These are phyloP conservation scores for Phylloporus sp. DNA, from an alignment of 768 basidiomycete species.

Conservation along the genomic window DNA sequence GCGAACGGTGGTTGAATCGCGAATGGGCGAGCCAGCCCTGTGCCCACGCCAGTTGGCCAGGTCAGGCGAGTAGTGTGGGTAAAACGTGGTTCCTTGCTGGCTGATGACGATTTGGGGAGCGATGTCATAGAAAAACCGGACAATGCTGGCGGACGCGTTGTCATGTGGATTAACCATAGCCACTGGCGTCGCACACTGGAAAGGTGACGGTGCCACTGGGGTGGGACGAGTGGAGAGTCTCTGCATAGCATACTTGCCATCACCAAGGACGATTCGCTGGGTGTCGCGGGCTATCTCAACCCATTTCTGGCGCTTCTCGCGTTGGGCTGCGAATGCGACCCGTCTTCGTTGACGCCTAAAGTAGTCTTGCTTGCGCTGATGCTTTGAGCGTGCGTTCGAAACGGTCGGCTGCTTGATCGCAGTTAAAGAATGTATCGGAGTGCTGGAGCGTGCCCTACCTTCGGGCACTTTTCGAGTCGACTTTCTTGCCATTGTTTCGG, in stretches of 20 bases:
- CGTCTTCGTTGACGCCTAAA: slow-evolving; percentile 16
- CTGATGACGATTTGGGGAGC: slow-evolving; percentile 33
- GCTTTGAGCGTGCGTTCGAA: slow-evolving; percentile 12
- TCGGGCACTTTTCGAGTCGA: slow-evolving; percentile 17
- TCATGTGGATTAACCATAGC: slow-evolving; percentile 4
- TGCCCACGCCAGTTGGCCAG: slow-evolving; percentile 34
- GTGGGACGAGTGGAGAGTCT: slow-evolving; percentile 7
- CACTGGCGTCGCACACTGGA: slow-evolving; percentile 12
- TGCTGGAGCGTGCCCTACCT: slow-evolving; percentile 28
- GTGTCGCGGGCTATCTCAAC: slow-evolving; percentile 34
- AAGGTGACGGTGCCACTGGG: slow-evolving; percentile 12
- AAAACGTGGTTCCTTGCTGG: slow-evolving; percentile 36
- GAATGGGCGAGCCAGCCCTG: slow-evolving; percentile 3
- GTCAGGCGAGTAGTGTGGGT: slow-evolving; percentile 34
- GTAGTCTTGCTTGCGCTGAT: slow-evolving; percentile 22
- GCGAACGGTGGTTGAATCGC: slow-evolving; percentile 20
- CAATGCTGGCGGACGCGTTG: background rate
- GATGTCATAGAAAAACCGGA: slow-evolving; percentile 30
- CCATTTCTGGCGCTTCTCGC: slow-evolving; percentile 29
- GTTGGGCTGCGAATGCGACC: slow-evolving; percentile 20
- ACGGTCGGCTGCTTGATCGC: slow-evolving; percentile 23
- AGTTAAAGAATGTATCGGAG: slow-evolving; percentile 19
- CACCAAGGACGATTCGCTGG: slow-evolving; percentile 34
- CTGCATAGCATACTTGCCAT: slow-evolving; percentile 38
- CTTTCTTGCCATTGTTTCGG: slow-evolving; percentile 19